Conservation (phyloP, 805 yeast species). For the Spencermartinsiella europaea region DNA sequence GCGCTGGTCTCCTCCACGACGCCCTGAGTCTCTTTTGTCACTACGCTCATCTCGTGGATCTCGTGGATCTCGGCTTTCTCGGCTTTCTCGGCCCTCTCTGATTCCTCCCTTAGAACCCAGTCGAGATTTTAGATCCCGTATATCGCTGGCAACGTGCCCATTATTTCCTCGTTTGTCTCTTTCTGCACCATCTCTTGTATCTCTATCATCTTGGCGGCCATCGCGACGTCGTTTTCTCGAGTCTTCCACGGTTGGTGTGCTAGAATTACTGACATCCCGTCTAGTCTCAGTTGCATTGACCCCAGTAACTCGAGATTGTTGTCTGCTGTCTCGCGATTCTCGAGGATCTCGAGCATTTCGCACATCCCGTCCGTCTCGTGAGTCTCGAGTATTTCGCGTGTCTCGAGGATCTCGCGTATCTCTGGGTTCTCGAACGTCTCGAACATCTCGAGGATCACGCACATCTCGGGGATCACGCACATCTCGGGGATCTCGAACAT, state of each 20-base stretch:
- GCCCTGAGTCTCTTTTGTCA: no score
- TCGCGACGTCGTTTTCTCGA: background rate
- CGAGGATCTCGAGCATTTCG: no score
- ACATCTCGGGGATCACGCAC: slow-evolving; percentile 9
- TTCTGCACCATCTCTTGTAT: background rate
- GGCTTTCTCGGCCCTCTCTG: background rate
- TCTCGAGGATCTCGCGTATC: slow-evolving; percentile 7
- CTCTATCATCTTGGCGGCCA: background rate
- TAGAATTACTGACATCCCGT: background rate
- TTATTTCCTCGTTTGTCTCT: background rate
- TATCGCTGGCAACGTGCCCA: no score
- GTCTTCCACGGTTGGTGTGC: background rate
- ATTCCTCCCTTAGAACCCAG: background rate
- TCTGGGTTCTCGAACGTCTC: slow-evolving; percentile 9
- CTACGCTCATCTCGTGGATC: background rate
- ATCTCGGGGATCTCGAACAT: slow-evolving; percentile 7
- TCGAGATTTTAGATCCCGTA: background rate
- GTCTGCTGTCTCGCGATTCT: background rate
- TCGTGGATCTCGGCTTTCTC: background rate
- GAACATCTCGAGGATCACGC: slow-evolving; percentile 7
- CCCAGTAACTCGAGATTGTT: no score
- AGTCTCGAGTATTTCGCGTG: slow-evolving; percentile 3
- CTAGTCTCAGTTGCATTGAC: no score
- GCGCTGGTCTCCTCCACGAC: background rate
- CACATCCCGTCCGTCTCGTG: slow-evolving; percentile 2